Base-by-base conservation (phyloP, 225 moss, liverwort and hornwort genomes). In the Ulota crispa region DNA sequence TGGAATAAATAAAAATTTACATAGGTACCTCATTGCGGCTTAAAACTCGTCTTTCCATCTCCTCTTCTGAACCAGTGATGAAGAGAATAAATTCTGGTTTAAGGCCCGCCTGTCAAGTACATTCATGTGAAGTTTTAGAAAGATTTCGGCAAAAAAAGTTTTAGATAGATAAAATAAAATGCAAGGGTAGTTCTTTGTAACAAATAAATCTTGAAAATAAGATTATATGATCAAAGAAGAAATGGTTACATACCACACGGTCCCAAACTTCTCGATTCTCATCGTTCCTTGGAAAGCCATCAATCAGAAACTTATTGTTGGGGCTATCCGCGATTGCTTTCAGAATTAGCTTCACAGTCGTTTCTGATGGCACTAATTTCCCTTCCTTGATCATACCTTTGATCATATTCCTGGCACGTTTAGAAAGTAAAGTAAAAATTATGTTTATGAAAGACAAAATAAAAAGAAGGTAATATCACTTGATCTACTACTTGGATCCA, bases 211-310 rank as follows among this genome's bases (percentile, higher is more conserved):
- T 50, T 50, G 32, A 45, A 73, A 72, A 24, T 79, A 63, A 16
- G 26, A n/a, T n/a, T n/a, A n/a, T n/a, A n/a, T n/a, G n/a, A n/a
- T n/a, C n/a, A n/a, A n/a, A 62, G 54, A 50, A 5, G 50, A 47
- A 47, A 56, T 7, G 64, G 31, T 57, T 62, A 83, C 88, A 39
- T 90, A 93, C 96, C 88, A 93, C 92, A 43, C 87, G 86, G 68
- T 97, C 97, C 89, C 95, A 97, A 77, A 92, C 86, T 57, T 91
- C 92, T 76, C 95, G 97, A 65, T 97, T 97, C 61, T 97, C 97
- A 59, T 94, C 92, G 76, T 97, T 97, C 32, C 97, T 89, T 61
- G 97, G 97, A 71, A 97, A 97, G 30, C 97, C 97, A 89, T 97
- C 97, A 54, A 97, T 94, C 34, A 97, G 86, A 68, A 97, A 97